Evolutionary conservation across 2,329 filamentous ascomycete genomes (phyloP).

Genomic region (Botrytis aclada): DNA sequence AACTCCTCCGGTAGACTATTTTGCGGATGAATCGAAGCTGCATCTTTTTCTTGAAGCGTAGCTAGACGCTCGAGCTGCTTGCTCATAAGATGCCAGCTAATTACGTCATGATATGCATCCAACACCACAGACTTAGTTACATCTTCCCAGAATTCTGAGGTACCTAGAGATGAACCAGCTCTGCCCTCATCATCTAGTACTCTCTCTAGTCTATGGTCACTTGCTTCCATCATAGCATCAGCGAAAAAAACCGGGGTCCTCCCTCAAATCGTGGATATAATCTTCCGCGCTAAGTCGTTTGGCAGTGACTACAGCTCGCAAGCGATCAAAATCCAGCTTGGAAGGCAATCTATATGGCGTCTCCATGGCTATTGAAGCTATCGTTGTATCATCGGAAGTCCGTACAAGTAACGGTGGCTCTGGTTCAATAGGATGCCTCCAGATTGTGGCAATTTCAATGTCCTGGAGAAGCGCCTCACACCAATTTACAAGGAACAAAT

Average conservation of each 20-base stretch:
- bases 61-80: not conserved
- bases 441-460: not conserved
- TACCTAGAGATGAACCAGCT: not conserved
- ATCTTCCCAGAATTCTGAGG: not conserved
- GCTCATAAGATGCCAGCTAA: not conserved
- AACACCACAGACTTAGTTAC: not conserved
- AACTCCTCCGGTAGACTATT: not conserved
- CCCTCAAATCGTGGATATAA: not conserved
- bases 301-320: not conserved
- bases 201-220: not conserved
- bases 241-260: not conserved
- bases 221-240: not conserved
- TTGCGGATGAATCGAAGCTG: not conserved
- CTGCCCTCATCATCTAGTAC: not conserved
- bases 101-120: not conserved
- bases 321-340: not conserved
- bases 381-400: not conserved
- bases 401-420: not conserved
- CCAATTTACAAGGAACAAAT: not conserved
- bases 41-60: not conserved
- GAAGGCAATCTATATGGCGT: not conserved
- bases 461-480: not conserved
- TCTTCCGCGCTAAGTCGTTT: not conserved
- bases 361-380: not conserved
- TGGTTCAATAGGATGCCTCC: not conserved